Evolutionary conservation across 2,329 filamentous ascomycete species (phyloP).

Genomic region (Balansia obtecta): DNA sequence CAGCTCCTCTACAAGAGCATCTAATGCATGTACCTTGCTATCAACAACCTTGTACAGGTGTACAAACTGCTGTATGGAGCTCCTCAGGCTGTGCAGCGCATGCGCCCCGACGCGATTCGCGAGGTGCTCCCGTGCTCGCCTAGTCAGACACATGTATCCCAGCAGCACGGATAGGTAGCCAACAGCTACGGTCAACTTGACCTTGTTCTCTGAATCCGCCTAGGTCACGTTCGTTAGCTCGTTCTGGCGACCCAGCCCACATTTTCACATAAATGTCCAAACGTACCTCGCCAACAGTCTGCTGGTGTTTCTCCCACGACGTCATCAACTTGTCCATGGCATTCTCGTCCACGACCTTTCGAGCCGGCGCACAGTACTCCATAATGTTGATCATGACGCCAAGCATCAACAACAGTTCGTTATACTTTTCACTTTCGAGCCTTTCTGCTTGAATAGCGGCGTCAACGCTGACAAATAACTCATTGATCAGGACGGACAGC

Average conservation of each 20-base stretch:
- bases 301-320: constrained; percentile 56
- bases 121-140: constrained; percentile 31
- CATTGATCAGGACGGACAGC: constrained; percentile 37
- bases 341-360: constrained; percentile 24
- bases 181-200: constrained; percentile 68
- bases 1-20: constrained; percentile 25
- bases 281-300: constrained; percentile 56
- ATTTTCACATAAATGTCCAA: not conserved
- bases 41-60: constrained; percentile 37
- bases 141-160: constrained; percentile 60
- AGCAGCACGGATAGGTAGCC: constrained; percentile 79
- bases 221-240: constrained; percentile 18
- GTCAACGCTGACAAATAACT: constrained; percentile 35
- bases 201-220: constrained; percentile 62
- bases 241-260: not conserved
- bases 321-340: constrained; percentile 47
- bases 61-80: constrained; percentile 43
- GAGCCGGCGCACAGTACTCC: constrained; percentile 58
- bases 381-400: constrained; percentile 81
- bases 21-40: constrained; percentile 27
- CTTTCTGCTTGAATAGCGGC: constrained; percentile 34
- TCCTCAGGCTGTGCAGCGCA: constrained; percentile 33
- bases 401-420: constrained; percentile 64
- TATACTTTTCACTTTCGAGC: constrained; percentile 41
- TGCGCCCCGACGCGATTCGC: constrained; percentile 27